Conservation (phyloP, 2,329 filamentous ascomycete species). For the Acephala macrosclerotiorum region DNA sequence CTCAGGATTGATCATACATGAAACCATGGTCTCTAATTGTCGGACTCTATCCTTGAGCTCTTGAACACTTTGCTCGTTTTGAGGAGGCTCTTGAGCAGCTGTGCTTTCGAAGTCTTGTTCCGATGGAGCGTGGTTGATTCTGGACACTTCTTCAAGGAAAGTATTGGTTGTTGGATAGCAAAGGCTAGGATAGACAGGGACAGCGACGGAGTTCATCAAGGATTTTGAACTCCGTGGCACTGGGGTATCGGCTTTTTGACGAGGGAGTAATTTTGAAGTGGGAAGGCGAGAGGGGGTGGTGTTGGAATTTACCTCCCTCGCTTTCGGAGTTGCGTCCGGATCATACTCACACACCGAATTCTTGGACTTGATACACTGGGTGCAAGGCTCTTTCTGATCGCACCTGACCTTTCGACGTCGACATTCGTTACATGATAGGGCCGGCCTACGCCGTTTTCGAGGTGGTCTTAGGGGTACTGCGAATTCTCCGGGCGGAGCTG, state of each 20-base stretch:
- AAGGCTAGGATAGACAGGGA: not conserved
- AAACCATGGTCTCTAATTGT: constrained; percentile 16
- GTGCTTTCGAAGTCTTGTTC: not conserved
- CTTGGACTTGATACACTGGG: constrained; percentile 45
- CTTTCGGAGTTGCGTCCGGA: constrained; percentile 17
- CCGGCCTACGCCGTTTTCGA: constrained; percentile 42
- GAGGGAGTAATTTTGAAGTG: not conserved
- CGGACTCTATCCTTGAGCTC: constrained; percentile 22
- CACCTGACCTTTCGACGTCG: constrained; percentile 56
- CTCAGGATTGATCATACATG: not conserved
- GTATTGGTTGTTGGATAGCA: not conserved
- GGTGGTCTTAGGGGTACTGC: constrained; percentile 10
- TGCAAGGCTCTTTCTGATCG: constrained; percentile 50
- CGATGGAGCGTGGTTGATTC: not conserved
- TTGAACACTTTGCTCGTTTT: constrained; percentile 1
- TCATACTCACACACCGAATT: constrained; percentile 45
- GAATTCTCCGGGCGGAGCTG: not conserved
- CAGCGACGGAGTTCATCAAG: not conserved
- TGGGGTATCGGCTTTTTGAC: not conserved
- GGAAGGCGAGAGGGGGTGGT: not conserved
- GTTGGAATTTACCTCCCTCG: not conserved
- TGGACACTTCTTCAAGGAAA: not conserved
- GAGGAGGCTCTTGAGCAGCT: not conserved
- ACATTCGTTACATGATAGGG: constrained; percentile 52
- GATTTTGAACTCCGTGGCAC: not conserved